Evolutionary conservation across 1,284 basidiomycete species (phyloP).

Genomic region (Stygiomarasmius scandens): DNA sequence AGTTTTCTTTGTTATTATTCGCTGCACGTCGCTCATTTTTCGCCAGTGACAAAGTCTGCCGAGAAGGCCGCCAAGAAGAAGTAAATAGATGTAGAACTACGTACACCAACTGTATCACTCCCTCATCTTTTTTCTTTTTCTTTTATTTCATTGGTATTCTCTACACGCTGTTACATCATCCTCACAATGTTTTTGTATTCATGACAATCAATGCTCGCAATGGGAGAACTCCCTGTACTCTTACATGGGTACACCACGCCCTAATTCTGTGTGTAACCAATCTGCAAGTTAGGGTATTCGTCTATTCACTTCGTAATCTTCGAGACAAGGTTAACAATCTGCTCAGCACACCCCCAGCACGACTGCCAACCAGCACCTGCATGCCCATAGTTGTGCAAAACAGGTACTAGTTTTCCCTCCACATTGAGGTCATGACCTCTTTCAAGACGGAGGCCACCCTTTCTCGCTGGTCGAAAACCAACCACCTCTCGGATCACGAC

Average conservation of each 20-base stretch:
- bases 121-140: conserved; percentile 52
- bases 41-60: conserved; percentile 88
- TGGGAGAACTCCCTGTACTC: not conserved
- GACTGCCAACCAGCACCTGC: conserved; percentile 26
- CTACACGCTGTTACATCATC: conserved; percentile 42
- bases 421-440: conserved; percentile 16
- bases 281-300: too few species aligned
- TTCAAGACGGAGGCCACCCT: conserved; percentile 21
- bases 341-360: conserved; percentile 24
- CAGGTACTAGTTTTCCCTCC: conserved; percentile 9
- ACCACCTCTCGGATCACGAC: conserved; percentile 21
- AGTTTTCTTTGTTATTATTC: conserved; percentile 29
- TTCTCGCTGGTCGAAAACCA: conserved; percentile 24
- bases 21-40: conserved; percentile 9
- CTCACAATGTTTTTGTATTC: conserved; percentile 46
- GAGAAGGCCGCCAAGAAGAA: conserved; percentile 97
- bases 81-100: conserved; percentile 81
- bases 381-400: conserved; percentile 25
- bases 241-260: not conserved
- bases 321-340: conserved; percentile 11
- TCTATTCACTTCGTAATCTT: not conserved
- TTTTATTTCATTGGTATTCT: conserved; percentile 43
- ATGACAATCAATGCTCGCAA: conserved; percentile 45
- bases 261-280: too few species aligned
- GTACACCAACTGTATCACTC: conserved; percentile 40